Evolutionary conservation across 164 flowering plant genomes (phyloP).

Genomic region (Dillenia suffruticosa): DNA sequence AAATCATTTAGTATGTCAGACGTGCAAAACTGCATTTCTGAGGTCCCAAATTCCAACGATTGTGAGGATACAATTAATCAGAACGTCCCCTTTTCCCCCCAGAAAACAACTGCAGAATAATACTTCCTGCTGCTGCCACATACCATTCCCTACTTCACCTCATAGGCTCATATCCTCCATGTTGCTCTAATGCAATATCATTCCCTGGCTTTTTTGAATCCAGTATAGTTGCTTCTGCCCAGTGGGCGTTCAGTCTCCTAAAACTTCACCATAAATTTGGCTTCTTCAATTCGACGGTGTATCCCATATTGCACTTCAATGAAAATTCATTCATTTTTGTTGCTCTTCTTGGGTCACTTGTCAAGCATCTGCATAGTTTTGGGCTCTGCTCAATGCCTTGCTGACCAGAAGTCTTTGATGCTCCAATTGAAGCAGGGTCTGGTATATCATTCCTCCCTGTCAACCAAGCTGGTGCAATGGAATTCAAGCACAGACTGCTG

Average conservation of each 20-base stretch:
- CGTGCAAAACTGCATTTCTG: too few species aligned
- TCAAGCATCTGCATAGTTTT: background rate
- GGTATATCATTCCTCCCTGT: background rate
- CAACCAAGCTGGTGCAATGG: conserved; percentile 29
- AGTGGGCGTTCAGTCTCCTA: background rate
- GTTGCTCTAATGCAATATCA: too few species aligned
- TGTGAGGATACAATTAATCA: too few species aligned
- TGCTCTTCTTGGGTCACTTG: conserved; percentile 12
- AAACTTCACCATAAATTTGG: background rate
- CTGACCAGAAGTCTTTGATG: conserved; percentile 22
- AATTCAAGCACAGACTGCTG: conserved; percentile 27
- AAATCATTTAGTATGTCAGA: too few species aligned
- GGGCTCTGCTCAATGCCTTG: conserved; percentile 23
- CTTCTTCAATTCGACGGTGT: conserved; percentile 2
- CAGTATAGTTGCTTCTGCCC: too few species aligned
- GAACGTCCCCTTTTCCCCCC: too few species aligned
- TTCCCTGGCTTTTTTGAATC: too few species aligned
- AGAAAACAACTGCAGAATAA: too few species aligned
- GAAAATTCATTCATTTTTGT: conserved; percentile 17
- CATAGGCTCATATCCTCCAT: too few species aligned
- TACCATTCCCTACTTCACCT: too few species aligned
- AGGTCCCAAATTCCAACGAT: too few species aligned
- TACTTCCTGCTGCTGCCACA: too few species aligned
- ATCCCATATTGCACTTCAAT: conserved; percentile 11
- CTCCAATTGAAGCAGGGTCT: conserved; percentile 28